Conservation (phyloP, 78 protist genomes). For the Dictyostelium discoideum region dicty_2.7 NC_007091.3:1398501-1399000, state of each 20-base stretch:
- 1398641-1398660: background rate
- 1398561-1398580: background rate
- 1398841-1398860: too few relatives aligned
- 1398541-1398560: background rate
- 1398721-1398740: background rate
- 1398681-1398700: background rate
- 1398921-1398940: too few relatives aligned
- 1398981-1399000: too few relatives aligned
- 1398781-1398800: too few relatives aligned
- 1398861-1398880: too few relatives aligned
- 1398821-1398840: too few relatives aligned
- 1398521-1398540: constrained; percentile 13
- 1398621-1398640: background rate
- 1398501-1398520: background rate
- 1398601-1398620: background rate
- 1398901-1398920: background rate
- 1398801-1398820: too few relatives aligned
- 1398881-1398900: too few relatives aligned
- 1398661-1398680: background rate
- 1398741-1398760: background rate
- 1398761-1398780: too few relatives aligned
- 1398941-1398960: too few relatives aligned
- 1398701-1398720: background rate
- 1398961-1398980: too few relatives aligned
- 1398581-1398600: background rate